phyloP scores from a whole-genome alignment of 2,329 filamentous ascomycete species.

The Clonostachys byssicola region DNA sequence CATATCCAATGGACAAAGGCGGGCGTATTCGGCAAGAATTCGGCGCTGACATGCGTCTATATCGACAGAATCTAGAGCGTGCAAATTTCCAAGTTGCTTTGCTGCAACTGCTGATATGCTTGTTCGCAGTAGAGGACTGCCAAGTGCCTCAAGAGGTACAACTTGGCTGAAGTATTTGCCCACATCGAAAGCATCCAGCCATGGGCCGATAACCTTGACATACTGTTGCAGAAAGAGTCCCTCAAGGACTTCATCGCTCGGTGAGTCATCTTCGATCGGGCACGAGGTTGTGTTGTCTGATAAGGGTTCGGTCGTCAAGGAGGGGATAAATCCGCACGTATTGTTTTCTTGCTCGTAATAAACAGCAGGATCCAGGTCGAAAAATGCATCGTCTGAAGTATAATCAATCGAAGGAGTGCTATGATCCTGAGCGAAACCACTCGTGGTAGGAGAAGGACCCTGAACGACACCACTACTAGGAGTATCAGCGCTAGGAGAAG shows the following conservation, averaged over 20 bases:
- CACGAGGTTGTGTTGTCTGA: background rate
- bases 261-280: slow-evolving; percentile 1
- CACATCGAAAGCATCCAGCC: slow-evolving; percentile 9
- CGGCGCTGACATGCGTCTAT: background rate
- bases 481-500: no score
- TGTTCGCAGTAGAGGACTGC: slow-evolving; percentile 8
- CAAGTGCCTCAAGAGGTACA: slow-evolving; percentile 6
- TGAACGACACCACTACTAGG: no score
- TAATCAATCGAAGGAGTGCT: no score
- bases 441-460: no score
- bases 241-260: slow-evolving; percentile 4
- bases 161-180: slow-evolving; percentile 9
- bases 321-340: slow-evolving; percentile 8
- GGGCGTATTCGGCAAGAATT: background rate
- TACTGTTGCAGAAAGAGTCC: slow-evolving; percentile 6
- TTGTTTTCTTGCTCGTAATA: background rate
- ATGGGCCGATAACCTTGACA: slow-evolving; percentile 6
- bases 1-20: background rate
- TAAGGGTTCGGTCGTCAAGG: no score
- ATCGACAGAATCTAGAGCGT: background rate
- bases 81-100: slow-evolving; percentile 9
- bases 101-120: slow-evolving; percentile 9
- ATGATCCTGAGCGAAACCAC: no score
- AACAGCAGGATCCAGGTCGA: no score
- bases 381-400: no score